Conservation (phyloP, 495 filamentous ascomycete species). For the Aeminium ludgeri region DNA sequence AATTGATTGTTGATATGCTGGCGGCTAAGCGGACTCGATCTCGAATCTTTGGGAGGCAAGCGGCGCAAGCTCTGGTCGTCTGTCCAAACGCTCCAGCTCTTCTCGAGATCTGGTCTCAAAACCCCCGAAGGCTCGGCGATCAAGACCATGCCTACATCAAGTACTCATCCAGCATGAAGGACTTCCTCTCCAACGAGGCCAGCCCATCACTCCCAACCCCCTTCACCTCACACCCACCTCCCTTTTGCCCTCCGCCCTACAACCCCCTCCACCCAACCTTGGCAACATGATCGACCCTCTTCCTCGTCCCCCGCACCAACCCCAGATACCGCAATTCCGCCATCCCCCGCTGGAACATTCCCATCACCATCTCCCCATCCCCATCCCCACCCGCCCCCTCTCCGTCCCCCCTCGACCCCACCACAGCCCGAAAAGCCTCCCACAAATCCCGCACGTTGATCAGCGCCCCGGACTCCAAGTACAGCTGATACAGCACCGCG, state of each 20-base stretch:
- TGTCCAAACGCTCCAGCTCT: too few relatives aligned
- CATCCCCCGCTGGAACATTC: slow-evolving; percentile 64
- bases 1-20: too few relatives aligned
- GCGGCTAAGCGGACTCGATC: too few relatives aligned
- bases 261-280: slow-evolving; percentile 61
- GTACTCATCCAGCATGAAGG: background rate
- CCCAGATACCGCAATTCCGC: slow-evolving; percentile 75
- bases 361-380: slow-evolving; percentile 24
- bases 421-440: slow-evolving; percentile 66
- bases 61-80: too few relatives aligned
- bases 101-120: too few relatives aligned
- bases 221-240: too few relatives aligned
- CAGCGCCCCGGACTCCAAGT: slow-evolving; percentile 71
- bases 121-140: too few relatives aligned
- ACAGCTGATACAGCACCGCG: slow-evolving; percentile 76
- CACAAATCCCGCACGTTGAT: slow-evolving; percentile 84
- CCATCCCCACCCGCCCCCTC: too few relatives aligned
- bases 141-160: too few relatives aligned
- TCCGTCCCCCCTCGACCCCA: slow-evolving; percentile 44
- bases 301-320: slow-evolving; percentile 74
- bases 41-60: too few relatives aligned
- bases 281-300: slow-evolving; percentile 78
- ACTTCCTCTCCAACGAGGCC: background rate
- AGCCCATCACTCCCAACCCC: too few relatives aligned
- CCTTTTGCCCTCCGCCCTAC: too few relatives aligned